Evolutionary conservation across 2,329 filamentous ascomycete species (phyloP).

Genomic region (Monosporascus sp.): DNA sequence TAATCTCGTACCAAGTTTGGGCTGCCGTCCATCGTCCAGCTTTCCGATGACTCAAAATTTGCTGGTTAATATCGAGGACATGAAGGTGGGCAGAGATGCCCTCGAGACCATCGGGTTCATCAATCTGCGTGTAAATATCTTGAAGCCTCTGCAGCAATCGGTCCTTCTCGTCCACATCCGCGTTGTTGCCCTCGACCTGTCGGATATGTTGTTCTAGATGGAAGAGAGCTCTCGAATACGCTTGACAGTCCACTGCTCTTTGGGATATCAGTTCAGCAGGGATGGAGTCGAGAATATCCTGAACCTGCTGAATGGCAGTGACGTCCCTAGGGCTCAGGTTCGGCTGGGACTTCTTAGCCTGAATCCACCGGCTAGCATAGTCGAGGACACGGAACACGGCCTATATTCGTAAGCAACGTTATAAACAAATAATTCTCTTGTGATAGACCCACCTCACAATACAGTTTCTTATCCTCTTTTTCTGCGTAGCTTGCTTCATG

Average conservation of each 20-base stretch:
- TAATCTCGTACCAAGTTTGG: conserved; percentile 96
- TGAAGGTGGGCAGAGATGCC: conserved; percentile 86
- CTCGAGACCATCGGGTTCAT: conserved; percentile 94
- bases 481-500: conserved; percentile 51
- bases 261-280: conserved; percentile 70
- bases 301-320: conserved; percentile 43
- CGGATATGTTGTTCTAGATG: conserved; percentile 88
- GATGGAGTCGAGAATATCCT: conserved; percentile 53
- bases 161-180: conserved; percentile 48
- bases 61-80: conserved; percentile 85
- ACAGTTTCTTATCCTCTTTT: conserved; percentile 73
- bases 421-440: background rate
- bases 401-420: conserved; percentile 36
- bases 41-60: conserved; percentile 87
- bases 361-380: conserved; percentile 85
- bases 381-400: conserved; percentile 87
- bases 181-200: conserved; percentile 38
- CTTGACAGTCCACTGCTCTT: conserved; percentile 87
- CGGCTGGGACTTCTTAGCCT: conserved; percentile 56
- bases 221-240: conserved; percentile 86
- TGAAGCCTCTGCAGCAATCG: conserved; percentile 73
- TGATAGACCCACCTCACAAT: conserved; percentile 65
- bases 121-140: conserved; percentile 93
- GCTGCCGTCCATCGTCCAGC: conserved; percentile 90
- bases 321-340: conserved; percentile 36